These are phyloP conservation scores for Radiomyces spectabilis DNA, from an alignment of 192 early-diverging fungal species.

Conservation along the genomic window DNA sequence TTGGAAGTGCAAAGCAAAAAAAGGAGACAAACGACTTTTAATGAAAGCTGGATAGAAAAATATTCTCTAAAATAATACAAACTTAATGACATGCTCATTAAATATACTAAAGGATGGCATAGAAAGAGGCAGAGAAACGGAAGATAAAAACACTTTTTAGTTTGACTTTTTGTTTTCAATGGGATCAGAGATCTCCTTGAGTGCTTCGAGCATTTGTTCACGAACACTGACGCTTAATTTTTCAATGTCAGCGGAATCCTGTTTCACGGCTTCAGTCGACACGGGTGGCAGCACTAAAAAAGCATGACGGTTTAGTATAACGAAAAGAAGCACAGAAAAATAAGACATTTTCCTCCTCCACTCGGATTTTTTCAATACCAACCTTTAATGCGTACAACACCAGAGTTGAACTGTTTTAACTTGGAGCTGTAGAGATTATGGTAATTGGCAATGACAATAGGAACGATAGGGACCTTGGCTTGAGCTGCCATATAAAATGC, in stretches of 20 bases:
- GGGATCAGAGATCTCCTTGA: conserved; percentile 38
- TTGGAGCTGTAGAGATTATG: conserved; percentile 50
- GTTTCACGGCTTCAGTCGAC: conserved; percentile 30
- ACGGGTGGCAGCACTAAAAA: conserved; percentile 42
- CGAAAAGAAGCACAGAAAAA: background rate
- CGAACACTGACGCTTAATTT: conserved; percentile 35
- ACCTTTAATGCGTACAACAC: conserved; percentile 51
- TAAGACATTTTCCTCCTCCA: too few relatives aligned
- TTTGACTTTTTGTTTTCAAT: too few relatives aligned
- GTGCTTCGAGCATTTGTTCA: conserved; percentile 39
- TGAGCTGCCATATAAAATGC: conserved; percentile 92
- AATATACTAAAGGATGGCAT: too few relatives aligned
- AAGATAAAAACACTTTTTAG: too few relatives aligned
- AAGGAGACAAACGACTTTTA: too few relatives aligned
- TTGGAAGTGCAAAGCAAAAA: too few relatives aligned
- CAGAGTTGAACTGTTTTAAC: conserved; percentile 39
- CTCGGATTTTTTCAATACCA: background rate
- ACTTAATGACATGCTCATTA: too few relatives aligned
- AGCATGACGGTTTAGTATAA: too few relatives aligned
- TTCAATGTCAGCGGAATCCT: conserved; percentile 37
- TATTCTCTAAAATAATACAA: too few relatives aligned
- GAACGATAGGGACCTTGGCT: conserved; percentile 78
- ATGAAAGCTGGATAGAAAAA: too few relatives aligned
- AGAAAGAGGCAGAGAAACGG: too few relatives aligned
- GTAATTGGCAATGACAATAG: conserved; percentile 76